Base-by-base conservation (phyloP, 2,329 filamentous ascomycete genomes). In the Fusarium sp. region DNA sequence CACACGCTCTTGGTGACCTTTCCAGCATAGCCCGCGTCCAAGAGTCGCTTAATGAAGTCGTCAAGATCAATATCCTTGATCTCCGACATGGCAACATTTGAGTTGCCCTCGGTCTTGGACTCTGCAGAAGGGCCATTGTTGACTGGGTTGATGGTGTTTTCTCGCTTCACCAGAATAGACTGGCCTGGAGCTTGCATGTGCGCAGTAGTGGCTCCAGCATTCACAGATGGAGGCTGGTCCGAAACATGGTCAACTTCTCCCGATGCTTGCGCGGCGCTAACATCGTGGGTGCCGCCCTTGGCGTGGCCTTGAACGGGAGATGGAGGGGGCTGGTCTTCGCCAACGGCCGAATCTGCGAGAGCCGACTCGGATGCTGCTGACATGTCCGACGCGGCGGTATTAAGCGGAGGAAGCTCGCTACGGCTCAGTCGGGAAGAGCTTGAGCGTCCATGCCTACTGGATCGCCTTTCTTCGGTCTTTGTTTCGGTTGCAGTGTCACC, bases 1-100 rank as follows among this genome's bases (percentile, higher is more conserved):
- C 94, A 97, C 23, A 98, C 95, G 21, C 94, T 93, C 84, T 99
- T 99, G 65, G 96, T 98, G 72, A 97, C 93, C 80, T 99, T 99
- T 69, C 94, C 94, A 43, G 94, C 92, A 76, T 99, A 99, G 14
- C 92, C 96, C 11, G 96, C 95, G 78, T 99, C 96, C 53, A 99
- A 83, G 42, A 99, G 86, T 42, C 96, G 89, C 74, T 94, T 94
- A 76, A 99, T 99, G 85, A 97, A 97, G 76, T 99, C 96, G 76
- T 99, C 96, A 28, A 99, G 84, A 77, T 99, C 96, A 71, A 96
- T 92, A 34, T 94, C 89, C 78, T 97, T 97, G 74, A 98, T 88
- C 21, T 96, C 93, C 55, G 91, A 89, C 85, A 98, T 96, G 65
- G 92, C 91, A 79, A 97, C 91, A 54, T 81, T 83, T 9, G 80